Conservation (phyloP, 2,329 filamentous ascomycete genomes). For the Colletotrichum kahawae region DNA sequence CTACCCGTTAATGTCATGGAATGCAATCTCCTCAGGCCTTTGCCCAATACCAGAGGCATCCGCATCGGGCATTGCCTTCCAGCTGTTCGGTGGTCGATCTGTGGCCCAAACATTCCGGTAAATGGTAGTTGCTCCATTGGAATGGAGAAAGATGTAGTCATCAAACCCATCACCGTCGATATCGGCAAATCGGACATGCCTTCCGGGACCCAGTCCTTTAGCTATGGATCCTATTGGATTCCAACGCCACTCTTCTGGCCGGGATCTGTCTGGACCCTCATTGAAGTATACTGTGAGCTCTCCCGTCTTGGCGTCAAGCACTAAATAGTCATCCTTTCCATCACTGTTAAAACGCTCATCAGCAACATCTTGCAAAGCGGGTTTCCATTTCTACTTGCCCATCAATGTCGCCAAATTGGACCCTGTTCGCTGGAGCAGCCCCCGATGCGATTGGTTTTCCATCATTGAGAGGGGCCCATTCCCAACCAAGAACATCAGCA, state of each 20-base stretch:
- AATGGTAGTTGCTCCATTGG: conserved; percentile 10
- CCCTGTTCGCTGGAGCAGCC: conserved; percentile 3
- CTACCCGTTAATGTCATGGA: background rate
- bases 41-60: background rate
- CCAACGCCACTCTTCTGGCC: background rate
- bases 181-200: conserved; percentile 25
- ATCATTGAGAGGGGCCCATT: background rate
- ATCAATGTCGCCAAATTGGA: conserved; percentile 21
- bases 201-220: conserved; percentile 21
- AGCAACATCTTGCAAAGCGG: too few relatives aligned
- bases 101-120: conserved; percentile 9
- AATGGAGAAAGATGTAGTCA: conserved; percentile 23
- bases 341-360: conserved; percentile 1
- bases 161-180: conserved; percentile 27
- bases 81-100: background rate
- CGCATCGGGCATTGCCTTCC: too few relatives aligned
- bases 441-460: conserved; percentile 15
- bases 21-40: background rate
- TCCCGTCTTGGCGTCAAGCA: conserved; percentile 12
- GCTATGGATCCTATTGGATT: conserved; percentile 7
- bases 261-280: background rate
- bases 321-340: conserved; percentile 17
- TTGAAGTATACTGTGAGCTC: conserved; percentile 1
- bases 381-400: too few relatives aligned
- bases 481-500: background rate